phyloP scores from a whole-genome alignment of 495 filamentous ascomycete genomes.

The Opeltia flavorubescens region DNA sequence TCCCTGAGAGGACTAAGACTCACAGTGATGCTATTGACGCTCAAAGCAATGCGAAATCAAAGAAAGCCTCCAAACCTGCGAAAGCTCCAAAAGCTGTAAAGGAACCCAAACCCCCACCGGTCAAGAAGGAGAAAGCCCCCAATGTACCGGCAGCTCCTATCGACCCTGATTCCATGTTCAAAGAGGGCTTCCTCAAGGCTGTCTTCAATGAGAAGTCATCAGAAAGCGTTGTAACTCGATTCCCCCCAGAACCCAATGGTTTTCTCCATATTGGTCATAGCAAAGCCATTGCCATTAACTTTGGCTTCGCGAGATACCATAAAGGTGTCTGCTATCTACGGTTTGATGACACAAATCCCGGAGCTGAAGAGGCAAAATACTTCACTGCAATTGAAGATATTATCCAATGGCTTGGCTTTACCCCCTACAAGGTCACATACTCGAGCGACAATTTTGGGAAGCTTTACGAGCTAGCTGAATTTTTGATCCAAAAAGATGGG shows the following conservation, averaged over 20 bases:
- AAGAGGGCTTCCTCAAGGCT: slow-evolving; percentile 64
- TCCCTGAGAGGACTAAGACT: not conserved
- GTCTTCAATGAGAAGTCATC: slow-evolving; percentile 74
- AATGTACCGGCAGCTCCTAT: slow-evolving; percentile 22
- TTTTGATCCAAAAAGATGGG: slow-evolving; percentile 56
- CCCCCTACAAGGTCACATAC: slow-evolving; percentile 64
- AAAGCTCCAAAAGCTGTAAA: slow-evolving; percentile 13
- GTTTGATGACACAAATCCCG: slow-evolving; percentile 77
- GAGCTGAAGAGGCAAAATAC: slow-evolving; percentile 67
- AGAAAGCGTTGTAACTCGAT: slow-evolving; percentile 3
- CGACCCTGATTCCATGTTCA: slow-evolving; percentile 68
- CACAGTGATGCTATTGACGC: not conserved
- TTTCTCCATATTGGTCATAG: slow-evolving; percentile 80
- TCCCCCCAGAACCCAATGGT: slow-evolving; percentile 77
- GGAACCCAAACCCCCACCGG: slow-evolving; percentile 18
- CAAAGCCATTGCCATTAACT: slow-evolving; percentile 96
- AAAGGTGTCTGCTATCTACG: slow-evolving; percentile 58
- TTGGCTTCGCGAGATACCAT: slow-evolving; percentile 82
- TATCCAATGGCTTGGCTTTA: slow-evolving; percentile 72
- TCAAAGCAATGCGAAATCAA: not conserved
- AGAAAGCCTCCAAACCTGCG: slow-evolving; percentile 1
- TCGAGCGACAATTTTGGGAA: slow-evolving; percentile 70
- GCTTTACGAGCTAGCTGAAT: slow-evolving; percentile 78
- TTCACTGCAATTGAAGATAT: slow-evolving; percentile 67
- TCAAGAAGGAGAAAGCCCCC: slow-evolving; percentile 5